Percentiles rank a stretch among this genome's conserved stretches.
phyloP scores from a whole-genome alignment of 768 basidiomycete genomes.

The Dendrothele bispora region DNA sequence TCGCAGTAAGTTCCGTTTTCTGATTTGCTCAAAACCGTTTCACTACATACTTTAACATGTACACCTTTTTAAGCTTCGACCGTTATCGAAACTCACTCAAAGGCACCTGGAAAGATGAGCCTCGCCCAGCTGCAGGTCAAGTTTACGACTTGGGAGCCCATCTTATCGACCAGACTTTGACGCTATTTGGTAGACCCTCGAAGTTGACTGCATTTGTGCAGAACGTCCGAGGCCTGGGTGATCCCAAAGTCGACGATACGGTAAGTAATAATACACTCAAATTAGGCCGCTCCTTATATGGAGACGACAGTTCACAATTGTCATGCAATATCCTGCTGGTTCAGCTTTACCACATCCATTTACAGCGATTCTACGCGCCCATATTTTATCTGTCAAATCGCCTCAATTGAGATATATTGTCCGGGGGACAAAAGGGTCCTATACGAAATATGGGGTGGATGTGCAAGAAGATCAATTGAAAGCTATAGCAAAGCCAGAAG shows the following conservation, averaged over 20 bases:
- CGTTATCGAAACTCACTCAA: constrained; percentile 67
- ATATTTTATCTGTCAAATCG: constrained; percentile 65
- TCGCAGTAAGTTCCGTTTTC: constrained; percentile 54
- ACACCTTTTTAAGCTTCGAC: constrained; percentile 53
- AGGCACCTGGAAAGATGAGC: constrained; percentile 79
- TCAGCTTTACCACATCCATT: constrained; percentile 49
- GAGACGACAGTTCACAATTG: constrained; percentile 47
- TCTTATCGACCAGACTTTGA: constrained; percentile 75
- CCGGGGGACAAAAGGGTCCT: constrained; percentile 71
- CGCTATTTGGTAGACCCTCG: constrained; percentile 73
- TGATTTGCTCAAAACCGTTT: too few relatives aligned
- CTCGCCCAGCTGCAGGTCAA: constrained; percentile 59
- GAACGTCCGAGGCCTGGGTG: constrained; percentile 68
- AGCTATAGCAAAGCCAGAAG: constrained; percentile 44
- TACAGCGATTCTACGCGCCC: constrained; percentile 66
- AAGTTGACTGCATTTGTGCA: constrained; percentile 68
- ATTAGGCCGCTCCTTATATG: too few relatives aligned
- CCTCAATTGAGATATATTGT: constrained; percentile 72
- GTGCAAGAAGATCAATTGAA: constrained; percentile 76
- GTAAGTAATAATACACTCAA: constrained; percentile 34
- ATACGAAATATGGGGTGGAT: constrained; percentile 75
- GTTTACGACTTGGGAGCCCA: constrained; percentile 82
- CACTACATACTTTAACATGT: background rate
- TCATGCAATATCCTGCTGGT: constrained; percentile 48
- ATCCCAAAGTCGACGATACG: constrained; percentile 63